These are phyloP conservation scores for Trichoderma sp. DNA, from an alignment of 2,329 filamentous ascomycete genomes.

Conservation along the genomic window DNA sequence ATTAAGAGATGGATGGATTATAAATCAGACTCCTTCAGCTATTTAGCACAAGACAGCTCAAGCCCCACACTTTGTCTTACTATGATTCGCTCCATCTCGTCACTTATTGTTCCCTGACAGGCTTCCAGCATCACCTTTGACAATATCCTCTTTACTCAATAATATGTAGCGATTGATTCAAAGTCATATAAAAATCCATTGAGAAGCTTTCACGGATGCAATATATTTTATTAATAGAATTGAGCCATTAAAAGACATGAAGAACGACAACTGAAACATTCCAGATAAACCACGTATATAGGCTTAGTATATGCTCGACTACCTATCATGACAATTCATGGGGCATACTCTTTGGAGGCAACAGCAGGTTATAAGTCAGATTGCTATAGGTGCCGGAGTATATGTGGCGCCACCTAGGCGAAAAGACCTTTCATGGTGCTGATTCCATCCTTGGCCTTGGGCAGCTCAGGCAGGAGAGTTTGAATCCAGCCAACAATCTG, in stretches of 20 bases:
- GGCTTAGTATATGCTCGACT: not conserved
- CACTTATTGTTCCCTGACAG: not conserved
- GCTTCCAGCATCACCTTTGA: not conserved
- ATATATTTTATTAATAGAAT: too few species aligned
- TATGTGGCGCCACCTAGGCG: too few species aligned
- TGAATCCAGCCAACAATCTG: too few species aligned
- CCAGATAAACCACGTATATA: too few species aligned
- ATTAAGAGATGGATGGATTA: not conserved
- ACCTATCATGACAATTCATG: not conserved
- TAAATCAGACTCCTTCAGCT: conserved; percentile 4
- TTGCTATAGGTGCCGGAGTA: not conserved
- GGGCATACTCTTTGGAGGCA: not conserved
- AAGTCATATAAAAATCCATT: not conserved
- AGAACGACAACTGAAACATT: not conserved
- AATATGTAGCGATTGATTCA: too few species aligned
- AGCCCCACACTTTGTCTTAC: not conserved
- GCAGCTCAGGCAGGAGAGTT: too few species aligned
- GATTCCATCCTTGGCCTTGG: too few species aligned
- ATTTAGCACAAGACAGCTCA: not conserved
- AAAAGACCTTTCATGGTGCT: too few species aligned
- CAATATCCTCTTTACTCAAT: not conserved
- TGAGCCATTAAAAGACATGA: too few species aligned
- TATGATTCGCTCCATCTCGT: not conserved
- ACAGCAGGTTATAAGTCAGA: not conserved
- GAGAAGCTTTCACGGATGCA: too few species aligned